Percentiles rank a stretch among this genome's conserved stretches.
phyloP scores from a whole-genome alignment of 2,329 filamentous ascomycete genomes.

The Pseudopyricularia javanii region DNA sequence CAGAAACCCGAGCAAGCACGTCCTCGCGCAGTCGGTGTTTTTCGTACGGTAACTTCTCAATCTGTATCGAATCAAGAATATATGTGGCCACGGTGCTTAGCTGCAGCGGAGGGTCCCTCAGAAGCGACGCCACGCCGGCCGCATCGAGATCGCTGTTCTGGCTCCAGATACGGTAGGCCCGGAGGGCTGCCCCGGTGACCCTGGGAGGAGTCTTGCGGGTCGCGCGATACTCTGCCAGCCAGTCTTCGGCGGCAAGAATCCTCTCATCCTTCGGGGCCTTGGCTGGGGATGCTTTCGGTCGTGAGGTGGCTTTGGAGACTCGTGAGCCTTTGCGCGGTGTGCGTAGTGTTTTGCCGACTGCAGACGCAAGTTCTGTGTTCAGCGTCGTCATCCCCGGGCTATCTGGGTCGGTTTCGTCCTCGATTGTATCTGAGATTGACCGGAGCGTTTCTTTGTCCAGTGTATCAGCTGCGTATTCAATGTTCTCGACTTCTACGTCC shows the following conservation, averaged over 20 bases:
- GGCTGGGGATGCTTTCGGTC: constrained; percentile 5
- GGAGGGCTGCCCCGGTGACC: constrained; percentile 24
- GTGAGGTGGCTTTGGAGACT: constrained; percentile 1
- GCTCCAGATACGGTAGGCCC: constrained; percentile 55
- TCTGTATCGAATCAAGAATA: constrained; percentile 41
- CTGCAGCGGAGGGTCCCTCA: constrained; percentile 49
- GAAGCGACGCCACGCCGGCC: constrained; percentile 34
- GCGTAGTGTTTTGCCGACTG: constrained; percentile 3
- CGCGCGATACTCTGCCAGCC: constrained; percentile 22
- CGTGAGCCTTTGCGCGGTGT: not conserved
- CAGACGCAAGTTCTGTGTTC: not conserved
- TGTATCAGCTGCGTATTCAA: constrained; percentile 5
- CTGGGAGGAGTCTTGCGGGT: constrained; percentile 9
- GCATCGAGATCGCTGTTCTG: constrained; percentile 34
- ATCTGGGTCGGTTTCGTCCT: constrained; percentile 12
- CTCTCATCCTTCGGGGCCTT: constrained; percentile 23
- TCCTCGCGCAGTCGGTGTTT: constrained; percentile 29
- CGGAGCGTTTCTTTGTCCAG: constrained; percentile 6
- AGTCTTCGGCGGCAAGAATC: constrained; percentile 28
- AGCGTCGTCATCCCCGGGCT: constrained; percentile 2
- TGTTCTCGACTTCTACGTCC: constrained; percentile 9
- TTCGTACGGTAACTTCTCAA: constrained; percentile 38
- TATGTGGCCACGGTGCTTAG: constrained; percentile 43
- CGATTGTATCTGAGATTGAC: constrained; percentile 10
- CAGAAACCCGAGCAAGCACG: constrained; percentile 19